phyloP scores from a whole-genome alignment of 805 yeast genomes.

The Starmerella scarabaei region DNA sequence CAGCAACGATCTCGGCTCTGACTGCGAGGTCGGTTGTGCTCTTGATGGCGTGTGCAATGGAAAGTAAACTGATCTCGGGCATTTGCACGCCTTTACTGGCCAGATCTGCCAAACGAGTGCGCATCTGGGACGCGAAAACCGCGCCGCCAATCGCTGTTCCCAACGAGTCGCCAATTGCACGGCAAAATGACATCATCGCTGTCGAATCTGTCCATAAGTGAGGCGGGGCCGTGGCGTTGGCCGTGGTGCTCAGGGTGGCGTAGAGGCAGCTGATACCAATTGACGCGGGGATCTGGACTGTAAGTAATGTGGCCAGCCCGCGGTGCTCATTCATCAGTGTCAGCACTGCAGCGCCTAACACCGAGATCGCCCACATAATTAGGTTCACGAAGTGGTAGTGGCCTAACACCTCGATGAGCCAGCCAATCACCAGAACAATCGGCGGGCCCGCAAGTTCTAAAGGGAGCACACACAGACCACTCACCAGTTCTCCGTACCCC shows the following conservation, averaged over 20 bases:
- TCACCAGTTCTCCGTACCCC: constrained; percentile 31
- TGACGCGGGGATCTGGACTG: constrained; percentile 36
- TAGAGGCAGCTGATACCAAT: constrained; percentile 36
- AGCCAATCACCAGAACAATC: constrained; percentile 31
- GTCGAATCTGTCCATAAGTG: constrained; percentile 24
- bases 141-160: constrained; percentile 28
- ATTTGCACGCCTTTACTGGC: constrained; percentile 6
- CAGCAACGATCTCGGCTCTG: constrained; percentile 9
- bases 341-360: constrained; percentile 36
- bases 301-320: constrained; percentile 30
- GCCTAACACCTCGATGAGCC: constrained; percentile 30
- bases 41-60: constrained; percentile 15
- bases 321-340: constrained; percentile 30
- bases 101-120: constrained; percentile 7
- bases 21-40: constrained; percentile 8
- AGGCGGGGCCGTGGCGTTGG: constrained; percentile 24
- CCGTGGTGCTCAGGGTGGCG: constrained; percentile 29
- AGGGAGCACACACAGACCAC: constrained; percentile 38
- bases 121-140: constrained; percentile 21
- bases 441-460: constrained; percentile 30
- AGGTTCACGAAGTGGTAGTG: constrained; percentile 32
- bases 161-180: constrained; percentile 25
- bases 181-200: constrained; percentile 23
- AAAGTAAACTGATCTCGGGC: constrained; percentile 18
- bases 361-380: constrained; percentile 29